A percentile compares a stretch with the other conserved stretches of the same genome.
These are phyloP conservation scores for Trichosporon sp. DNA, from an alignment of 1,284 basidiomycete genomes.

Conservation along the genomic window DNA sequence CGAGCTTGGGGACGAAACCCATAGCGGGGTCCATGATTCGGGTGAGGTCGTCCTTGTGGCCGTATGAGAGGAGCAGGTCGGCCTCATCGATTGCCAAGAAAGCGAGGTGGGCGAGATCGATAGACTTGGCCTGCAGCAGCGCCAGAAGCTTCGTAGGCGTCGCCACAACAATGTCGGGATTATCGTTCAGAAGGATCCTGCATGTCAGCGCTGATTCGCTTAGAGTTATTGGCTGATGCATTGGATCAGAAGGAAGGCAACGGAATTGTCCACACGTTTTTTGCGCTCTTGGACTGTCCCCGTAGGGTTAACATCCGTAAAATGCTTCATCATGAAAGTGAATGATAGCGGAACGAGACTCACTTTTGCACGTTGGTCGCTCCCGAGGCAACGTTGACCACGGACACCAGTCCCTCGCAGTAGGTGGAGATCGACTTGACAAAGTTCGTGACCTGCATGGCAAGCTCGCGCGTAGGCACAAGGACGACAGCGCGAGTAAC, in stretches of 20 bases:
- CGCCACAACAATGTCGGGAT: slow-evolving; percentile 84
- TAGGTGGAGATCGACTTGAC: slow-evolving; percentile 63
- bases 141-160: slow-evolving; percentile 81
- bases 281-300: slow-evolving; percentile 47
- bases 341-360: slow-evolving; percentile 28
- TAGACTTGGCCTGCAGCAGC: slow-evolving; percentile 71
- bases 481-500: slow-evolving; percentile 76
- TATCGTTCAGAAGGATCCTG: slow-evolving; percentile 72
- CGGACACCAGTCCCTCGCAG: slow-evolving; percentile 67
- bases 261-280: slow-evolving; percentile 48
- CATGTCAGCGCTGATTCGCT: not conserved
- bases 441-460: slow-evolving; percentile 79
- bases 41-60: slow-evolving; percentile 85
- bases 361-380: slow-evolving; percentile 71
- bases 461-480: slow-evolving; percentile 89
- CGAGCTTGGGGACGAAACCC: slow-evolving; percentile 69
- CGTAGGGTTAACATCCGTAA: slow-evolving; percentile 44
- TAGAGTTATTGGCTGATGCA: not conserved
- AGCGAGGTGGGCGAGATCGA: slow-evolving; percentile 55
- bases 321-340: slow-evolving; percentile 44
- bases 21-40: slow-evolving; percentile 62
- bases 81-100: slow-evolving; percentile 96
- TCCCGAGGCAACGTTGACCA: slow-evolving; percentile 76
- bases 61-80: slow-evolving; percentile 94
- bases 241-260: slow-evolving; percentile 49